Percentiles rank a stretch among this genome's conserved stretches.
phyloP scores from a whole-genome alignment of 441 rosid genomes.

The Erodium chrysanthum region DNA sequence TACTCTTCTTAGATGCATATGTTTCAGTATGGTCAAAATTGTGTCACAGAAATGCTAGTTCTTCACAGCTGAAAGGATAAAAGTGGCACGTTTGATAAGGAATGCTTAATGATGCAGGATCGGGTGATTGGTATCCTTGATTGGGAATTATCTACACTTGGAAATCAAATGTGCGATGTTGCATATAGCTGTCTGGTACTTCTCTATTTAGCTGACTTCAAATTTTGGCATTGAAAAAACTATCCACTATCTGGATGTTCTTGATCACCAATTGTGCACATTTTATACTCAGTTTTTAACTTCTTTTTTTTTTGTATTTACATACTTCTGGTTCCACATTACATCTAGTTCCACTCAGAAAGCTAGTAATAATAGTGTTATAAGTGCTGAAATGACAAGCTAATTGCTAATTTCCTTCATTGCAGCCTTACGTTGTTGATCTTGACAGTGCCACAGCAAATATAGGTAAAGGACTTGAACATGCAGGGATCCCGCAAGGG shows the following conservation, averaged over 20 bases:
- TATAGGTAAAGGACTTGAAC: slow-evolving; percentile 44
- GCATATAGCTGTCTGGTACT: slow-evolving; percentile 79
- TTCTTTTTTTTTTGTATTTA: not conserved
- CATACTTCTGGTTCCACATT: not conserved
- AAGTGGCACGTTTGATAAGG: slow-evolving; percentile 8
- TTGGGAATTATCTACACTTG: slow-evolving; percentile 94
- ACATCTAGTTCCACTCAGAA: not conserved
- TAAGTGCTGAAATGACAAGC: slow-evolving; percentile 2
- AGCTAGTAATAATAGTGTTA: slow-evolving; percentile 1
- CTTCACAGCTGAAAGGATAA: not conserved
- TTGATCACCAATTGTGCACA: not conserved
- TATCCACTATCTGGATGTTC: not conserved
- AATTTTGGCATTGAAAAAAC: not conserved
- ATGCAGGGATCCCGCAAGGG: slow-evolving; percentile 68
- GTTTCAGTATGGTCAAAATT: slow-evolving; percentile 8
- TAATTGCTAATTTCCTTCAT: slow-evolving; percentile 22
- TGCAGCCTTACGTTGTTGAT: slow-evolving; percentile 56
- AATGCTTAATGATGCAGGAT: slow-evolving; percentile 44
- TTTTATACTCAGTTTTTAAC: not conserved
- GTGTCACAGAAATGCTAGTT: not conserved
- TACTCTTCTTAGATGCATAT: not conserved
- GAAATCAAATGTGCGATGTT: slow-evolving; percentile 93
- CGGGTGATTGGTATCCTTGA: slow-evolving; percentile 82
- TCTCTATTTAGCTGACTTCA: slow-evolving; percentile 8
- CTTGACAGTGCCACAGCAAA: slow-evolving; percentile 26